Evolutionary conservation across 2,329 filamentous ascomycete genomes (phyloP).

Genomic region (Paecilomyces niveus): DNA sequence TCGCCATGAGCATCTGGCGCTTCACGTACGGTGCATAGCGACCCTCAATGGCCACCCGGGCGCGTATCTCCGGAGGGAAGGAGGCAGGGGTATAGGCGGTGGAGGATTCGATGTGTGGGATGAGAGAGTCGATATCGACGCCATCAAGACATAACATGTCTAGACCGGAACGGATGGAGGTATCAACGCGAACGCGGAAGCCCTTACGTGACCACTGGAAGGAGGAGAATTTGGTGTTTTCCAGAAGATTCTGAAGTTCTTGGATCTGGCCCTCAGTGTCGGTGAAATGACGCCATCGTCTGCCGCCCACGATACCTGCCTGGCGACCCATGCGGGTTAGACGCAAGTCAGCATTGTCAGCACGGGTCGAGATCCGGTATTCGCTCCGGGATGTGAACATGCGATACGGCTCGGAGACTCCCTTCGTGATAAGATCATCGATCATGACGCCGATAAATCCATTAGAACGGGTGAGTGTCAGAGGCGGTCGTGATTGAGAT

Average conservation of each 20-base stretch:
- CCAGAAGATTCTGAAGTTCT: constrained; percentile 57
- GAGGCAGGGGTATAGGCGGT: constrained; percentile 43
- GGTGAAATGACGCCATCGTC: constrained; percentile 65
- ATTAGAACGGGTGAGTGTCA: constrained; percentile 71
- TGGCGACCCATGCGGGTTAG: constrained; percentile 71
- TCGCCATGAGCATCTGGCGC: constrained; percentile 61
- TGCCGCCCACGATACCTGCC: constrained; percentile 71
- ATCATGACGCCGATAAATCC: constrained; percentile 99
- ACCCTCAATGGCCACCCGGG: constrained; percentile 72
- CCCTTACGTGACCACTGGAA: constrained; percentile 63
- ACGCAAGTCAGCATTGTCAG: constrained; percentile 88
- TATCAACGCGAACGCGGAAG: constrained; percentile 61
- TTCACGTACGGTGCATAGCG: constrained; percentile 80
- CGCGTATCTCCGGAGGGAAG: constrained; percentile 49
- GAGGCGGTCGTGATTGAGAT: constrained; percentile 56
- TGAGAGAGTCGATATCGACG: constrained; percentile 52
- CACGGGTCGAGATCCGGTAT: constrained; percentile 84
- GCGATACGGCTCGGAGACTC: constrained; percentile 91
- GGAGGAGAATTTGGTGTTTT: constrained; percentile 51
- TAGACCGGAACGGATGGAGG: constrained; percentile 62
- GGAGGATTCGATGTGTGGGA: constrained; percentile 41
- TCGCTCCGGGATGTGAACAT: constrained; percentile 98
- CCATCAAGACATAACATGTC: constrained; percentile 68
- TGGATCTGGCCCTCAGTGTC: constrained; percentile 61
- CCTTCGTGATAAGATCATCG: constrained; percentile 93